Percentiles rank a stretch among this genome's conserved stretches.
phyloP scores from a whole-genome alignment of 352 stramenopile genomes.

The Sclerospora graminicola region DNA sequence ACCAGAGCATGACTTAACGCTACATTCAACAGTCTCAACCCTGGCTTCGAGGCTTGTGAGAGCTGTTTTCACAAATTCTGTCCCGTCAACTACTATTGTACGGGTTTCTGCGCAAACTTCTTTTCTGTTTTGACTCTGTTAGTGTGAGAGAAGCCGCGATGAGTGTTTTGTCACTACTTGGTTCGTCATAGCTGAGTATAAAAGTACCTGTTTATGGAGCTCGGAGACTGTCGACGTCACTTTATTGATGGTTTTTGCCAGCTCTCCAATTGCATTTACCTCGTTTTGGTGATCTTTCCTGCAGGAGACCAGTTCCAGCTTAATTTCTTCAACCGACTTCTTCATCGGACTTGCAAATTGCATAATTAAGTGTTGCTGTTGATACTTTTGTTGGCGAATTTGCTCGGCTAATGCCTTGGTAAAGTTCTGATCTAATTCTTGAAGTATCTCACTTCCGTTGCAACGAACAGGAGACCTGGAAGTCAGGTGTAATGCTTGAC shows the following conservation, averaged over 20 bases:
- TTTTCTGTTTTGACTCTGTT: conserved; percentile 12
- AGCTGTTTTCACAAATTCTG: conserved; percentile 10
- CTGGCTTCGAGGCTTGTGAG: conserved; percentile 11
- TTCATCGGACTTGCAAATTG: conserved; percentile 12
- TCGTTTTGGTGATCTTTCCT: conserved; percentile 7
- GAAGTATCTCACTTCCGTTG: conserved; percentile 6
- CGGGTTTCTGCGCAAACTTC: conserved; percentile 5
- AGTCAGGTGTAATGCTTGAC: background rate
- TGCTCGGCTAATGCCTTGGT: conserved; percentile 10
- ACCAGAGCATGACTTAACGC: conserved; percentile 15
- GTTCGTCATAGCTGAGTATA: background rate
- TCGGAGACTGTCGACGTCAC: conserved; percentile 13
- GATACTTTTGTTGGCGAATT: conserved; percentile 9
- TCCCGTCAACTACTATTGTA: conserved; percentile 6
- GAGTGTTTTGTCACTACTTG: conserved; percentile 3
- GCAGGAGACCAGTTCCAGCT: conserved; percentile 2
- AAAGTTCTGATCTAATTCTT: conserved; percentile 7
- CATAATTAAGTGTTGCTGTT: conserved; percentile 10
- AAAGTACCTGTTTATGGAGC: conserved; percentile 22
- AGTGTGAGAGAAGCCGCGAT: no score
- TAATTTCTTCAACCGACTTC: conserved; percentile 14
- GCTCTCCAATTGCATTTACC: background rate
- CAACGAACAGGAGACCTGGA: background rate
- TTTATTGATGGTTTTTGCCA: conserved; percentile 8
- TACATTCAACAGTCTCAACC: conserved; percentile 13